Percentiles rank a stretch among this genome's conserved stretches.
Conservation (phyloP, 495 filamentous ascomycete genomes). For the Hypoxylon lienhwacheense region DNA sequence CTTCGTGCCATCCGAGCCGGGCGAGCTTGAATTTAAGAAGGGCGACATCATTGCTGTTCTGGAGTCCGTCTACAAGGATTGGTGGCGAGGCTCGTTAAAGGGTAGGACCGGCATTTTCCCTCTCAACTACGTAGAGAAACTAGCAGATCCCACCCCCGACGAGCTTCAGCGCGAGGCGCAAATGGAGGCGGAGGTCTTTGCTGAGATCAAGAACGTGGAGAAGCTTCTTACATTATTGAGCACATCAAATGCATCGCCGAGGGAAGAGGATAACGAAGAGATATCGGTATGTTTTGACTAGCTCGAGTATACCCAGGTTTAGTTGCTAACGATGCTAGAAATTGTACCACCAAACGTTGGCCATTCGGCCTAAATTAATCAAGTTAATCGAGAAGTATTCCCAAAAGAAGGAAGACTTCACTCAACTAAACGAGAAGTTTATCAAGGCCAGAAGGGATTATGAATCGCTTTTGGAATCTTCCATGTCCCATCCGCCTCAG, state of each 20-base stretch:
- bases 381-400: constrained; percentile 99
- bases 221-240: constrained; percentile 92
- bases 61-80: constrained; percentile 98
- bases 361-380: constrained; percentile 94
- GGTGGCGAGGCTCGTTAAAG: constrained; percentile 95
- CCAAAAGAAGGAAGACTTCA: constrained; percentile 99
- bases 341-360: constrained; percentile 89
- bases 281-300: constrained; percentile 63
- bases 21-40: constrained; percentile 94
- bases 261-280: constrained; percentile 87
- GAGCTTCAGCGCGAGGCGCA: constrained; percentile 94
- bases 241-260: constrained; percentile 86
- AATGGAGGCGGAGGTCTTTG: constrained; percentile 97
- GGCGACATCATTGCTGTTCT: constrained; percentile 96
- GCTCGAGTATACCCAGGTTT: not conserved
- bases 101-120: constrained; percentile 98
- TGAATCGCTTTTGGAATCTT: constrained; percentile 90
- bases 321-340: constrained; percentile 51
- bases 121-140: constrained; percentile 97
- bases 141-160: constrained; percentile 90
- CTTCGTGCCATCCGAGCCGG: constrained; percentile 89
- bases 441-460: constrained; percentile 98
- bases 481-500: constrained; percentile 86
- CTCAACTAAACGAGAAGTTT: constrained; percentile 97
- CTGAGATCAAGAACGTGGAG: constrained; percentile 98